These are phyloP conservation scores for Globisporangium alternatum DNA, from an alignment of 352 stramenopile genomes.

Conservation along the genomic window DNA sequence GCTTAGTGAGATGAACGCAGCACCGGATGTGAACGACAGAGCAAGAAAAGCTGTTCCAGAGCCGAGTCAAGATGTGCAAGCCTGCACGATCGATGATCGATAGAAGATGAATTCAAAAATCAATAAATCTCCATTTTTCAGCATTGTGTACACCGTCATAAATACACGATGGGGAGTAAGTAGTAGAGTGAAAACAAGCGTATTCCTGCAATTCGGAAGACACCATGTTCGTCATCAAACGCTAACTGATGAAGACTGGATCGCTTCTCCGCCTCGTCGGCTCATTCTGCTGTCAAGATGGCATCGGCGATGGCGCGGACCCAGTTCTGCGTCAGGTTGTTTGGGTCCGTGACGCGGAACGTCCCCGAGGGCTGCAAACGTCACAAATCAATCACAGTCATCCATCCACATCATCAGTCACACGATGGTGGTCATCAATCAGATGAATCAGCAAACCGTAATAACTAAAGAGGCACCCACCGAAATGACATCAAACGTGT, in stretches of 20 bases:
- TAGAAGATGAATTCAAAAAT: not conserved
- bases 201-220: not conserved
- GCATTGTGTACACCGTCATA: conserved; percentile 6
- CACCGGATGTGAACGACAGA: not conserved
- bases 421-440: not conserved
- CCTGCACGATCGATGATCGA: not conserved
- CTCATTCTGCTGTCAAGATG: conserved; percentile 18
- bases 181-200: not conserved
- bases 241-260: conserved; percentile 10
- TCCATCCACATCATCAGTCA: conserved; percentile 1
- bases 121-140: conserved; percentile 2
- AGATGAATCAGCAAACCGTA: not conserved
- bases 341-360: conserved; percentile 31
- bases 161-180: conserved; percentile 3
- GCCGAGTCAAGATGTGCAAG: not conserved
- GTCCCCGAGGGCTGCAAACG: conserved; percentile 22
- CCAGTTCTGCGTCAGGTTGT: conserved; percentile 64
- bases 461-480: conserved; percentile 29
- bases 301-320: conserved; percentile 44
- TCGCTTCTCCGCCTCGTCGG: conserved; percentile 8
- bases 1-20: not conserved
- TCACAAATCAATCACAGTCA: not conserved
- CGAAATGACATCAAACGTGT: conserved; percentile 78
- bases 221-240: not conserved
- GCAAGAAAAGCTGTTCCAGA: not conserved